Evolutionary conservation across 2,329 filamentous ascomycete species (phyloP), one percentile per base, ranked within the genome.

Genomic region (Xylariales sp.): DNA sequence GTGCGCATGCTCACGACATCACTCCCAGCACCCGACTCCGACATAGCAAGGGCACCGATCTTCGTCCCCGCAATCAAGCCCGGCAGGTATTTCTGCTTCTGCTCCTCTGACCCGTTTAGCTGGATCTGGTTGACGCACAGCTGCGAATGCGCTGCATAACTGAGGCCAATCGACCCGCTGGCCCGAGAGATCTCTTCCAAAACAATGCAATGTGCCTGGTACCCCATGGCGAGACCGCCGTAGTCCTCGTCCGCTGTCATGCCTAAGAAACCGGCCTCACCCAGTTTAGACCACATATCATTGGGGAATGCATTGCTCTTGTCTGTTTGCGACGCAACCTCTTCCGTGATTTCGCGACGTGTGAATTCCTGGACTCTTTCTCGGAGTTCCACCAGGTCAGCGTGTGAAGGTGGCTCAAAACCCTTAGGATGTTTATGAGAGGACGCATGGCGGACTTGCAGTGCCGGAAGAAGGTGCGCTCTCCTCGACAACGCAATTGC

Each of bases 1-100:
- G 84, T 94, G 61, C 90, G 88, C 91, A 97, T 97, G 64, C 85
- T 87, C 20, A 98, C 90, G 3, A 98, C 91, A 65, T 98, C 91
- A 52, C 84, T 90, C 11, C 91, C 91, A 1, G 91, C 84, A 5
- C 86, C 87, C 48, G 90, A 86, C 66, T 98, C 91, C 19, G 84
- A 90, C 93, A 98, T 98, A 42, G 91, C 91, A 57, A 98, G 70
- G 1, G 88, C 91, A 35, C 91, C 93, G 37, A 98, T 74, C 46
- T 80, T 83, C 28, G 84, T 81, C 7, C 91, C 91, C 0, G 84
- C 80, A 46, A 96, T 82, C 31, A 98, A 68, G 0, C 78, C 85
- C 0, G 91, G 89, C 2, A 98, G 75, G 62, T 84, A 90, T 51
- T 80, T 80, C 45, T 72, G 65, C 66, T 96, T 96, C 65, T 97